Percentiles rank a stretch among this genome's conserved stretches.
phyloP scores from a whole-genome alignment of 1,139 yeast genomes.

The Suhomyces coccinellae region DNA sequence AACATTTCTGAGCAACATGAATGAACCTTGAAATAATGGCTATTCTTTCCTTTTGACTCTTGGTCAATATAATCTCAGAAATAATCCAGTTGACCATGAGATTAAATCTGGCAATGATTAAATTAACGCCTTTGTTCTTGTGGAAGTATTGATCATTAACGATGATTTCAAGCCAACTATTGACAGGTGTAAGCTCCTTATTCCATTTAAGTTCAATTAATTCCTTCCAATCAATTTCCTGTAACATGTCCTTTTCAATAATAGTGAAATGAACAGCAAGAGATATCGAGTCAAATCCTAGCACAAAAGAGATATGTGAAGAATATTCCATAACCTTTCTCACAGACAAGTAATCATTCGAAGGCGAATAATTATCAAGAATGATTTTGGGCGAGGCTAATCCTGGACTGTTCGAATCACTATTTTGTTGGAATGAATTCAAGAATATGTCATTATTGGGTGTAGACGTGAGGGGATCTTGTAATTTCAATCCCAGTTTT shows the following conservation, averaged over 20 bases:
- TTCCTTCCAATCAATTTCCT: constrained; percentile 92
- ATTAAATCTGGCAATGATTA: constrained; percentile 87
- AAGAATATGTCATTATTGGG: constrained; percentile 15
- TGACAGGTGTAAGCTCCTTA: constrained; percentile 65
- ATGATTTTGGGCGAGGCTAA: constrained; percentile 34
- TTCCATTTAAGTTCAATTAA: constrained; percentile 77
- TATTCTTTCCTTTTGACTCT: constrained; percentile 56
- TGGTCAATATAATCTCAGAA: constrained; percentile 78
- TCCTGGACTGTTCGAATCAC: constrained; percentile 18
- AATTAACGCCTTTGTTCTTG: constrained; percentile 67
- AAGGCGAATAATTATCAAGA: constrained; percentile 38
- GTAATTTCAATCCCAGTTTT: constrained; percentile 1
- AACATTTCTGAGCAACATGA: constrained; percentile 78
- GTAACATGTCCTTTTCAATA: constrained; percentile 79
- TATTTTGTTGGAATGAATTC: constrained; percentile 8
- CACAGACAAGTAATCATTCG: constrained; percentile 32
- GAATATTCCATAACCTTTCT: constrained; percentile 38
- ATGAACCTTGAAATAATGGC: constrained; percentile 75
- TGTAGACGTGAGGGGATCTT: constrained; percentile 18
- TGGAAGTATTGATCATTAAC: constrained; percentile 55
- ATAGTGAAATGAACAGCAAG: constrained; percentile 81
- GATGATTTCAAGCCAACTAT: constrained; percentile 82
- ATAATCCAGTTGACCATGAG: constrained; percentile 90
- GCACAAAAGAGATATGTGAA: constrained; percentile 74
- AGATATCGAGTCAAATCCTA: constrained; percentile 63